phyloP scores from a whole-genome alignment of 75 land plant species.

The Cunninghamia lanceolata region DNA sequence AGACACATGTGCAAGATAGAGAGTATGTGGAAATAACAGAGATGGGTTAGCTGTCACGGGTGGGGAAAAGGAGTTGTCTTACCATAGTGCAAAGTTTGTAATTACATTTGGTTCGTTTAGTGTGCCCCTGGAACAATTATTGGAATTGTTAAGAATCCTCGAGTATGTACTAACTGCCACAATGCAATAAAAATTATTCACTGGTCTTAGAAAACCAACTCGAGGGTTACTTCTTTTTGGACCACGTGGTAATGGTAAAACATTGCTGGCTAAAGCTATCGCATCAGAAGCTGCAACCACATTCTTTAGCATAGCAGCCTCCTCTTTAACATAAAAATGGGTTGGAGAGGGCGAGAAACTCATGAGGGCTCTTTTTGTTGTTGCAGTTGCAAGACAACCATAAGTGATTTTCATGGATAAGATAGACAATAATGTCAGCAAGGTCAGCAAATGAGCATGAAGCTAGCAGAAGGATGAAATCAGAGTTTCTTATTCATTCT shows the following conservation, averaged over 20 bases:
- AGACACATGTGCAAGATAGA: no score
- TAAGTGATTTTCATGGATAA: conserved; percentile 98
- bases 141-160: no score
- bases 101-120: no score
- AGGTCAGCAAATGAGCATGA: conserved; percentile 84
- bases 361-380: conserved; percentile 86
- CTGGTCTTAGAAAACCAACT: no score
- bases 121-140: no score
- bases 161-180: no score
- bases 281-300: conserved; percentile 96
- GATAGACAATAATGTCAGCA: conserved; percentile 94
- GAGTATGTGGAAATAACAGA: no score
- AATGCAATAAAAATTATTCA: no score
- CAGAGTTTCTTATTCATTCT: conserved; percentile 95
- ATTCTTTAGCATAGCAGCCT: conserved; percentile 93
- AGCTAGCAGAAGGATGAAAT: conserved; percentile 95
- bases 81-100: no score
- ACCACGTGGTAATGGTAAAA: conserved; percentile 99
- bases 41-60: no score
- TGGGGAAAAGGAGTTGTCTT: no score
- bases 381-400: conserved; percentile 86
- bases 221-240: conserved; percentile 98
- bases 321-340: conserved; percentile 98
- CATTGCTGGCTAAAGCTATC: conserved; percentile 98
- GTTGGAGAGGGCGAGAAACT: conserved; percentile 97